Percentiles rank a stretch among this genome's conserved stretches.
phyloP scores from a whole-genome alignment of 129 eudicot genomes.

The Logfia minima region DNA sequence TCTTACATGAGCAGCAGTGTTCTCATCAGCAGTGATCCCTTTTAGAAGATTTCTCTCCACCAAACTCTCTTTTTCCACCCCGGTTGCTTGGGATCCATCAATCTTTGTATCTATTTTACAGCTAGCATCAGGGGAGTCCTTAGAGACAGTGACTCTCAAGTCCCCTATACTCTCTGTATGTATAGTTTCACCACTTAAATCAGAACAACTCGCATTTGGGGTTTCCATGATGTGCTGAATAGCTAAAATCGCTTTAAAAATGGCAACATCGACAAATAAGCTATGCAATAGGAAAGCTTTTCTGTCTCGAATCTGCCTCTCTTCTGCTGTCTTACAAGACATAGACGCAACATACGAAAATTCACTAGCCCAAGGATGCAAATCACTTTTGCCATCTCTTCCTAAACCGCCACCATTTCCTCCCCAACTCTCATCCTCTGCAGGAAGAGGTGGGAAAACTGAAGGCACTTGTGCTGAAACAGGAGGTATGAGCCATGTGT shows the following conservation, averaged over 20 bases:
- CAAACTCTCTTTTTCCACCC: conserved; percentile 59
- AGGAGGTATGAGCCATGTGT: conserved; percentile 99
- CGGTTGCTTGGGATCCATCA: conserved; percentile 81
- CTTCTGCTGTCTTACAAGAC: conserved; percentile 96
- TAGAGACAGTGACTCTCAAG: conserved; percentile 65
- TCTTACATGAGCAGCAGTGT: conserved; percentile 99
- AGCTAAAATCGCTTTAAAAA: conserved; percentile 74
- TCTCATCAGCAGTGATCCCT: conserved; percentile 99
- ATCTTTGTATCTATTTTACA: conserved; percentile 94
- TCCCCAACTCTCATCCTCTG: conserved; percentile 97
- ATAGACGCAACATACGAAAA: conserved; percentile 76
- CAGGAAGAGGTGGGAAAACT: conserved; percentile 82
- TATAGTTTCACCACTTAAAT: conserved; percentile 35
- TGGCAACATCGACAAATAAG: conserved; percentile 94
- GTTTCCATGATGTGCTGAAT: conserved; percentile 65
- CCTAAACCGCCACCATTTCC: conserved; percentile 98
- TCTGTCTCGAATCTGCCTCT: conserved; percentile 93
- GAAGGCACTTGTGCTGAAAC: conserved; percentile 79
- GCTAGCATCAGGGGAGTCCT: conserved; percentile 82
- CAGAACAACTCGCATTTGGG: conserved; percentile 31
- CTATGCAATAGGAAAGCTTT: conserved; percentile 92
- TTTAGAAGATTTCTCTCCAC: conserved; percentile 85
- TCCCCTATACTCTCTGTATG: conserved; percentile 76
- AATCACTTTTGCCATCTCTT: conserved; percentile 82
- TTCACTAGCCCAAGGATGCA: conserved; percentile 86